A percentile compares a stretch with the other conserved stretches of the same genome.
Conservation (phyloP, 257 asterid genomes). For the Catharanthus roseus region DNA sequence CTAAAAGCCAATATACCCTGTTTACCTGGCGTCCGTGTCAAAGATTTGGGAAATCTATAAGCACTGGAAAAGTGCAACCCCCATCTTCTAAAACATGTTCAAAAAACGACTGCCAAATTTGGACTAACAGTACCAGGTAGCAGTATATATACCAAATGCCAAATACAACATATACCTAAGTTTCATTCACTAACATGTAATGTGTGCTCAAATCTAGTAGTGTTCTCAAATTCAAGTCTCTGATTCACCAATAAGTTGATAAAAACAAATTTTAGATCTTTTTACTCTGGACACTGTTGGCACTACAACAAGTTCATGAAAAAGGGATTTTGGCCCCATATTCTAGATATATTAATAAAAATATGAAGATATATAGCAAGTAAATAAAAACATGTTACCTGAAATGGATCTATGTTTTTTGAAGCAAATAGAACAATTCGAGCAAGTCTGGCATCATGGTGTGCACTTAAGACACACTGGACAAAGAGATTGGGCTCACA, state of each 20-base stretch:
- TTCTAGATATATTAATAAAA: neutral
- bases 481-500: constrained; percentile 28
- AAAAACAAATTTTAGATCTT: too few species aligned
- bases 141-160: neutral
- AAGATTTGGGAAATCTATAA: neutral
- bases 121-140: too few species aligned
- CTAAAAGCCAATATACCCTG: neutral
- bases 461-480: constrained; percentile 22
- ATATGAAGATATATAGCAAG: neutral
- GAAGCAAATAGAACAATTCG: constrained; percentile 25
- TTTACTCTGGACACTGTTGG: too few species aligned
- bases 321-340: neutral
- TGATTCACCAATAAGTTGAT: neutral
- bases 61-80: neutral
- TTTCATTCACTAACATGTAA: too few species aligned
- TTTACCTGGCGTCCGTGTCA: neutral
- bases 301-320: too few species aligned
- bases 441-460: constrained; percentile 21
- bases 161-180: too few species aligned
- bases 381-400: constrained; percentile 8
- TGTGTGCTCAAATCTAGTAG: too few species aligned
- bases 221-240: neutral
- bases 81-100: neutral
- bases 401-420: constrained; percentile 11
- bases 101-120: neutral